phyloP scores from a whole-genome alignment of 148 eudicot species.

The Selenicereus undatus region DNA sequence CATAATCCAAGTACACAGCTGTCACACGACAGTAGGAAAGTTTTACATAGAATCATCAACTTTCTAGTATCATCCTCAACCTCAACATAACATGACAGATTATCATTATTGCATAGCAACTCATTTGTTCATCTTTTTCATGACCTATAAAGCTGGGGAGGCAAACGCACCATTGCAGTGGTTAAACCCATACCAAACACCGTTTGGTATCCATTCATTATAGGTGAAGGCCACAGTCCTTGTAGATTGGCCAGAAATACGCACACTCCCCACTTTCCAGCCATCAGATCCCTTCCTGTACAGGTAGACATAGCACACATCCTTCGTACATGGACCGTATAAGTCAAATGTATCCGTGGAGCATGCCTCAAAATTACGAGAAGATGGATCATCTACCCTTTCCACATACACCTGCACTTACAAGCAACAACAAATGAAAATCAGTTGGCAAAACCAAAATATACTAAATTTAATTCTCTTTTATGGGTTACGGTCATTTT shows the following conservation, averaged over 20 bases:
- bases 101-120: neutral
- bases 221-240: conserved; percentile 39
- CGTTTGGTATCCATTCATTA: conserved; percentile 36
- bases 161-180: conserved; percentile 38
- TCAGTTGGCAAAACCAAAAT: neutral
- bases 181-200: conserved; percentile 52
- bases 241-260: conserved; percentile 35
- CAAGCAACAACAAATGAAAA: neutral
- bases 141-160: conserved; percentile 30
- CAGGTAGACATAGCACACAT: conserved; percentile 48
- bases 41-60: neutral
- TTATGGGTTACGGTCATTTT: neutral
- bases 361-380: conserved; percentile 49
- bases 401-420: conserved; percentile 42
- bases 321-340: conserved; percentile 42
- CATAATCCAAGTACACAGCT: neutral
- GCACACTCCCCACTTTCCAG: conserved; percentile 41
- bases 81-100: neutral
- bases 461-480: neutral
- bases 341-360: conserved; percentile 52
- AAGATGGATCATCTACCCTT: conserved; percentile 47
- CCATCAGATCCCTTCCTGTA: conserved; percentile 48
- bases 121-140: conserved; percentile 17
- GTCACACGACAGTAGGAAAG: neutral
- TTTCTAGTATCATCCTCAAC: neutral